Conservation (phyloP, 2,329 filamentous ascomycete species). For the Catunica adiposa region DNA sequence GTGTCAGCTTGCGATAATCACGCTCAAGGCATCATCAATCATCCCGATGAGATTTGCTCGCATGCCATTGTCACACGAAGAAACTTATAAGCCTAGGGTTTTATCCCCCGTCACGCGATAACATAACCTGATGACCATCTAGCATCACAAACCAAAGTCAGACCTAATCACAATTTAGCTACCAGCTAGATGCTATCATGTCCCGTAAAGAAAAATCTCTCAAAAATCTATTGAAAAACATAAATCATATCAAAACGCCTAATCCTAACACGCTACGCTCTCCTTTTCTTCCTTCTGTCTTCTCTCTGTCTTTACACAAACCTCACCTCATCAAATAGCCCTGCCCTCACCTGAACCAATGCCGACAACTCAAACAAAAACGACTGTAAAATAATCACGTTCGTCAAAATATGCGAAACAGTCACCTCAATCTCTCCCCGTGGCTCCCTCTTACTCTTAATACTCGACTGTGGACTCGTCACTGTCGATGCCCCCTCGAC, state of each 20-base stretch:
- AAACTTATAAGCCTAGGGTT: too few species aligned
- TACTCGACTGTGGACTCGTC: slow-evolving; percentile 18
- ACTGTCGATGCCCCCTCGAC: not conserved
- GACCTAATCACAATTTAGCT: too few species aligned
- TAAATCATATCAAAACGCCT: not conserved
- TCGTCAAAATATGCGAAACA: slow-evolving; percentile 64
- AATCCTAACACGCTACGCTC: not conserved
- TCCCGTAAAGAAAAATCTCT: not conserved
- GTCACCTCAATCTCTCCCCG: slow-evolving; percentile 34
- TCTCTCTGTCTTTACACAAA: slow-evolving; percentile 27
- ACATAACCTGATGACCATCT: too few species aligned
- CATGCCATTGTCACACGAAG: too few species aligned
- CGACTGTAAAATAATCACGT: slow-evolving; percentile 62
- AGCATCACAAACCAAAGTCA: too few species aligned
- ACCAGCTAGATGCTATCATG: too few species aligned
- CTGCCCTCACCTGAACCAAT: slow-evolving; percentile 56
- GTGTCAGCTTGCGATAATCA: too few species aligned
- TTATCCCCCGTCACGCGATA: too few species aligned
- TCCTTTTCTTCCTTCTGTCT: not conserved
- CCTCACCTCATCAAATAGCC: slow-evolving; percentile 59
- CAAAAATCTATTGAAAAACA: not conserved
- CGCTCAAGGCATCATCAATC: too few species aligned
- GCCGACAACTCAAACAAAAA: slow-evolving; percentile 65
- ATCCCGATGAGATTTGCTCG: too few species aligned
- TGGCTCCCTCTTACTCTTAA: slow-evolving; percentile 16